Conservation (phyloP, 1,284 basidiomycete genomes). For the Ganoderma resinaceum region DNA sequence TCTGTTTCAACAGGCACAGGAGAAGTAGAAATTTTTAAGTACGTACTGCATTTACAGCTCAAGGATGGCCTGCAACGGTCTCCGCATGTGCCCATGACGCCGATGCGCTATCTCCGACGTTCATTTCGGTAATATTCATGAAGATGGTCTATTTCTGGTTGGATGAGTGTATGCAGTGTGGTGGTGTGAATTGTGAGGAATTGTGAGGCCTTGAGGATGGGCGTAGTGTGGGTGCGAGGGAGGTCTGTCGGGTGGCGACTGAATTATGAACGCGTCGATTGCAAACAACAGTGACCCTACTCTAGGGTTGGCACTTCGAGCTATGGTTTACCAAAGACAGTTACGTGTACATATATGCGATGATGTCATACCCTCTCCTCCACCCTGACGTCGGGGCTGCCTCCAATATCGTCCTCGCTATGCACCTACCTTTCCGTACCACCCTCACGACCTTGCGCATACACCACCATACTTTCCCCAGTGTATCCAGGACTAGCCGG, state of each 20-base stretch:
- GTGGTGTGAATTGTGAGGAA: background rate
- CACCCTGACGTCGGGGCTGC: slow-evolving; percentile 2
- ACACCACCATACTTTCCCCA: background rate
- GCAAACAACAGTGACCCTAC: slow-evolving; percentile 11
- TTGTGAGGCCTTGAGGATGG: background rate
- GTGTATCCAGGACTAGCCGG: background rate
- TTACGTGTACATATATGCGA: background rate
- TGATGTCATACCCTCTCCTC: slow-evolving; percentile 22
- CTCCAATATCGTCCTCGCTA: slow-evolving; percentile 5
- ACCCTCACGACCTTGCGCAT: slow-evolving; percentile 4
- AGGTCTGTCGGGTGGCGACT: background rate
- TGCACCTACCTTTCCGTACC: slow-evolving; percentile 7
- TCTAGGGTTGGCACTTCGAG: slow-evolving; percentile 19
- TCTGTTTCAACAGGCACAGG: background rate
- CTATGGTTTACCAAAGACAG: slow-evolving; percentile 13
- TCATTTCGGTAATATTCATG: background rate
- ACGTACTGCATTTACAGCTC: background rate
- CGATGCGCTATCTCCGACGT: slow-evolving; percentile 14
- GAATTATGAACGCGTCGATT: background rate
- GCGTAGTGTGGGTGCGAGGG: background rate
- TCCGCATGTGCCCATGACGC: slow-evolving; percentile 1
- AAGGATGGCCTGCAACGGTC: background rate
- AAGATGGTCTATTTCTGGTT: slow-evolving; percentile 8
- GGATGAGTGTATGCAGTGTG: background rate
- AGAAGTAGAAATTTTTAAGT: too few relatives aligned